Evolutionary conservation across 805 yeast species (phyloP), one percentile per base, ranked within the genome.

Genomic region (Nakazawaea anatomiae): DNA sequence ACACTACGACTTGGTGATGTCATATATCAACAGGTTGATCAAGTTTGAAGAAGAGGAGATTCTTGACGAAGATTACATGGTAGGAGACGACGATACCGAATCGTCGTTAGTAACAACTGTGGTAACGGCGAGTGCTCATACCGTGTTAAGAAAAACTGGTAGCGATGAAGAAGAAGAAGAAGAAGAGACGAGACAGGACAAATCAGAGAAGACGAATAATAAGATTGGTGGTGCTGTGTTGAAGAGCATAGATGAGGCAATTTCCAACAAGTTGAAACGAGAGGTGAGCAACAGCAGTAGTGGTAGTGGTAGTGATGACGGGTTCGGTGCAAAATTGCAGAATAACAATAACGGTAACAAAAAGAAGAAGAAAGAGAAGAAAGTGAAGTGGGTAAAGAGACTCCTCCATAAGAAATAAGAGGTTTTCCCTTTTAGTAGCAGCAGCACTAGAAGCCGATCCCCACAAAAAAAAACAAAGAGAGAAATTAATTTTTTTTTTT

Each of bases 1-100:
- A 12, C 58, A 67, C 49, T 70, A 55, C 55, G 63, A 61, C 42
- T 42, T 55, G 10, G 57, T 72, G 46, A 71, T 69, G 5, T 58
- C 52, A 25, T 59, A 69, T 52, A 62, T 71, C 34, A 60, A 64
- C 52, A 58, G 60, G 34, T 44, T 44, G 36, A 47, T 51, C 41
- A 47, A 61, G 10, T 60, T 68, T 48, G 74, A 71, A 41, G 70
- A 64, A 10, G 74, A 64, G 31, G 64, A 64, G 25, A 63, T 61
- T n/a, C 36, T 28, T 36, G 48, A 46, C 3, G 51, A 46, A 10
- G 52, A 43, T 32, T 11, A 32, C 35, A 11, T 9, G 11, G 35
- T 32, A 9, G 35, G 11, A 8, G 48, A 39, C 4, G 47, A 52
- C 35, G 43, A 30, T 29, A 6, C 12, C 9, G 30, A 8, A 4